Base-by-base conservation (phyloP, 441 rosid genomes). In the Erysimum pusillum region DNA sequence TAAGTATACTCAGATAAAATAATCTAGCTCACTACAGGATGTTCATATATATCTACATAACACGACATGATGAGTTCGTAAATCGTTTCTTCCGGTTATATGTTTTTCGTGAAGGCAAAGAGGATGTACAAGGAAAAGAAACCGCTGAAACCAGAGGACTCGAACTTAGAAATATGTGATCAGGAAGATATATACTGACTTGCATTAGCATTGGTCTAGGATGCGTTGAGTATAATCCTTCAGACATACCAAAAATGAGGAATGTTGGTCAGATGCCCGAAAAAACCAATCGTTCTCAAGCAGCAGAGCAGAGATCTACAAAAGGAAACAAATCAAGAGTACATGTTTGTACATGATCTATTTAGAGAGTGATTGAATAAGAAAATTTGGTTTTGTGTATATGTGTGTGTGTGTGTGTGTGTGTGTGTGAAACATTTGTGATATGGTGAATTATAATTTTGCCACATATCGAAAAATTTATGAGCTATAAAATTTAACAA, bases 1-100 rank as follows among this genome's bases (percentile, higher is more conserved):
- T 57, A 57, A 57, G 62, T 57, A 53, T 32, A 57, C 41, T 56
- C 61, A 31, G 22, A 52, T 32, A 11, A 53, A 53, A 22, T 11
- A 11, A 25, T 20, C 57, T 53, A 12, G 3, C 5, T 38, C n/a
- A n/a, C n/a, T n/a, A n/a, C n/a, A n/a, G n/a, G n/a, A n/a, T n/a
- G n/a, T 22, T 22, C 25, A 25, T 25, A 52, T 52, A 3, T 22
- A 52, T 52, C 25, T 22, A 22, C 58, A 11, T 22, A 52, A 5
- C 2, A 52, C 13, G 9, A 49, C 25, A 49, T 49, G 13, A 39
- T 13, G 10, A 46, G 20, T 46, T n/a, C 4, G 2, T 57, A 32
- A 31, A 14, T 32, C 1, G 0, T n/a, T 31, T 57, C 2, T n/a
- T 15, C 7, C 12, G 4, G 13, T 58, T 4, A 57, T 32, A 32